Conservation (phyloP, 2,329 filamentous ascomycete genomes). For the Paraconiothyrium sp. region DNA sequence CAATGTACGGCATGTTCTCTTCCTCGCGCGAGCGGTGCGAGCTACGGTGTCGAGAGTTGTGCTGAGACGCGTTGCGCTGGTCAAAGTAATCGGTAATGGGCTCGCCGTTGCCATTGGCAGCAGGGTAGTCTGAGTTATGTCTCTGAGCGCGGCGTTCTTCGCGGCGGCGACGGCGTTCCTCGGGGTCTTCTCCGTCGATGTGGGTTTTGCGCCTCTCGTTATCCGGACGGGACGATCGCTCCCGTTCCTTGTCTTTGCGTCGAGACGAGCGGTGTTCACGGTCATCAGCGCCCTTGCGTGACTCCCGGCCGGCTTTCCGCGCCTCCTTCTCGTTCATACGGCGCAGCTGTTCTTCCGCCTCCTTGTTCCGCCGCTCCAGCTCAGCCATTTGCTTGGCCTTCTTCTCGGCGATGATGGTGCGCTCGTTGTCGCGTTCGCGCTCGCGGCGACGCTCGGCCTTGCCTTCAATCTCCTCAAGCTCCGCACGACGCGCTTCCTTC, state of each 20-base stretch:
- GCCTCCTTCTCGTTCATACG: slow-evolving; percentile 52
- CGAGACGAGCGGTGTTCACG: slow-evolving; percentile 47
- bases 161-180: slow-evolving; percentile 51
- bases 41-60: slow-evolving; percentile 38
- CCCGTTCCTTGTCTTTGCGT: slow-evolving; percentile 46
- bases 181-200: slow-evolving; percentile 45
- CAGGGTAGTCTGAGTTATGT: slow-evolving; percentile 48
- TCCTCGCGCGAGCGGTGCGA: slow-evolving; percentile 40
- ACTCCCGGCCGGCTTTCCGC: slow-evolving; percentile 43
- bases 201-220: slow-evolving; percentile 48
- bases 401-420: slow-evolving; percentile 45
- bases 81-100: slow-evolving; percentile 57
- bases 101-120: slow-evolving; percentile 46
- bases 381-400: slow-evolving; percentile 50
- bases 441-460: slow-evolving; percentile 50
- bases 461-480: slow-evolving; percentile 47
- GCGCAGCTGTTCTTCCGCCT: slow-evolving; percentile 50
- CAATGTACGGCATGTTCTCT: slow-evolving; percentile 44
- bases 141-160: slow-evolving; percentile 54
- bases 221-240: slow-evolving; percentile 39
- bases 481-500: slow-evolving; percentile 42
- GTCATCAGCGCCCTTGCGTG: slow-evolving; percentile 44
- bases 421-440: slow-evolving; percentile 48
- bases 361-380: slow-evolving; percentile 49
- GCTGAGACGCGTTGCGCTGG: slow-evolving; percentile 49